Evolutionary conservation across 805 yeast genomes (phyloP), one percentile per base, ranked within the genome.

Genomic region (Zygotorulaspora chibaensis): DNA sequence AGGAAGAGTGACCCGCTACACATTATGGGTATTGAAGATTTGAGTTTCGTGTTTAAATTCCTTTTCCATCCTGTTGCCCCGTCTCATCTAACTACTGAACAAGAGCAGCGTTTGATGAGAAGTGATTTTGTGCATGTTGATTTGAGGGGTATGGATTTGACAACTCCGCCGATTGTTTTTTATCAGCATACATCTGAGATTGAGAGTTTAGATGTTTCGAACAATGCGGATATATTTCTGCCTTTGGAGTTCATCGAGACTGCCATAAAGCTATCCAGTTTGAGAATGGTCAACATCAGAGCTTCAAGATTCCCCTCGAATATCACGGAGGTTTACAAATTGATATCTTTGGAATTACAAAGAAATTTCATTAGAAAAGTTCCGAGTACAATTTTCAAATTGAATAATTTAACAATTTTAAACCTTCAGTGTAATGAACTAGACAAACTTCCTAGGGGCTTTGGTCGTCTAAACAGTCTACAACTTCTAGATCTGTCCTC

Each of bases 161-260:
- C 87, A 51, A 87, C 87, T 15, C 85, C 91, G 7, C 97, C 97
- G 0, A 84, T 87, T 43, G 75, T 84, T 25, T 78, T 90, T 51
- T 88, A 84, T 61, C 85, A 80, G 54, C 86, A 80, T 48, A 86
- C 96, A 0, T 77, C 83, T 45, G 91, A 87, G 51, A 87, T 90
- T 47, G 85, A 84, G 55, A 75, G 82, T 50, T 71, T 90, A 50
- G 91, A 90, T 63, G 87, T 88, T 8, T 84, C 95, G 2, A 80
- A 84, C 51, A 90, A 90, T 61, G 95, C 96, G 3, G 84, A 95
- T 13, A 83, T 91, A 43, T 79, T 81, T 48, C 70, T 90, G 28
- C 95, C 97, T 0, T 68, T 80, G 45, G 96, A 89, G 59, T 90
- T 90, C 61, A 81, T 90, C 57, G 95, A 88, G 61, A 66, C 84